These are phyloP conservation scores for Colletotrichum sublineola DNA, from an alignment of 2,329 filamentous ascomycete genomes.

Conservation along the genomic window DNA sequence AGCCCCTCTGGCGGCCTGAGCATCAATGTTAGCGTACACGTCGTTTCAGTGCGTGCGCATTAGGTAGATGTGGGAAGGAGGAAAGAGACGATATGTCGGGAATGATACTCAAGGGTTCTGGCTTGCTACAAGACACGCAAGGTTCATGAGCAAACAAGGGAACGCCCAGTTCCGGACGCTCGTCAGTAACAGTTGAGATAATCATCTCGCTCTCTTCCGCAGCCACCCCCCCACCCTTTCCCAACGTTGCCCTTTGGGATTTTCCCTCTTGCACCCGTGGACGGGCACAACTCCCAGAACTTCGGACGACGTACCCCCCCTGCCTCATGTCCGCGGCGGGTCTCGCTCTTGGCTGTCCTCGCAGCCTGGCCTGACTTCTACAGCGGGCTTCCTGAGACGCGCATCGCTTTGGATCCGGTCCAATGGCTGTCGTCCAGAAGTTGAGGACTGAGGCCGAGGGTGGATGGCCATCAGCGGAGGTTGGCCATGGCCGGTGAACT, in stretches of 20 bases:
- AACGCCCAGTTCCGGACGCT: neutral
- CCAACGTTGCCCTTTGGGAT: slow-evolving; percentile 22
- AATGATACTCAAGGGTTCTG: neutral
- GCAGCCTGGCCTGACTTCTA: neutral
- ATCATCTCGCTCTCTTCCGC: slow-evolving; percentile 1
- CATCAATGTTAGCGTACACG: slow-evolving; percentile 21
- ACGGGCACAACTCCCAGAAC: neutral
- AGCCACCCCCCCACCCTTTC: no score
- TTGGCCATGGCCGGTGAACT: slow-evolving; percentile 33
- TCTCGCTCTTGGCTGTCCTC: slow-evolving; percentile 9
- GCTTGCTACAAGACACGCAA: neutral
- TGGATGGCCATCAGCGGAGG: slow-evolving; percentile 11
- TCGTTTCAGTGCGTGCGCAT: slow-evolving; percentile 42
- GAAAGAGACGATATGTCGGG: slow-evolving; percentile 23
- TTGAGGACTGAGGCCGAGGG: slow-evolving; percentile 15
- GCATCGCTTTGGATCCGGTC: slow-evolving; percentile 36
- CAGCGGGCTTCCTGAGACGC: slow-evolving; percentile 30
- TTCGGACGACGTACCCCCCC: slow-evolving; percentile 30
- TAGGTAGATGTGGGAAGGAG: neutral
- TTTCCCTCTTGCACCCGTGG: neutral
- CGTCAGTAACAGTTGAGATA: slow-evolving; percentile 12
- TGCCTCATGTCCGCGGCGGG: neutral
- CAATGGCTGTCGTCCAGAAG: slow-evolving; percentile 36
- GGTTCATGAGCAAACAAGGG: neutral
- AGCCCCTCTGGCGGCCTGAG: slow-evolving; percentile 37